Evolutionary conservation across 805 yeast species (phyloP).

Genomic region (Candida silvatica): DNA sequence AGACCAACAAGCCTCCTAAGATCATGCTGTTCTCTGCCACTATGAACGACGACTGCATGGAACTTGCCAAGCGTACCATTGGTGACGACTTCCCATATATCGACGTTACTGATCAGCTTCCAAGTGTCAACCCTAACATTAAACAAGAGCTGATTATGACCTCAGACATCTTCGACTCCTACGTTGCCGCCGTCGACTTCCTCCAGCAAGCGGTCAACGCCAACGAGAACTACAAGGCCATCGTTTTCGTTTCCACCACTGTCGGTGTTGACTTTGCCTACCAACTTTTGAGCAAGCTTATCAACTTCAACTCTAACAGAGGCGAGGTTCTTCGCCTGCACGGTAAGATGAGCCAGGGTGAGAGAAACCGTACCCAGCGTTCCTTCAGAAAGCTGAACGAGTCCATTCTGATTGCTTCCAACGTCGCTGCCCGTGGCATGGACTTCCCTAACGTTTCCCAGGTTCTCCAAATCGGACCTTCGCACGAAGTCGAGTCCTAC

Average conservation of each 20-base stretch:
- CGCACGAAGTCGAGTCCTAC: constrained; percentile 67
- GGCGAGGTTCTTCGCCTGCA: constrained; percentile 28
- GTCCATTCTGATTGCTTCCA: constrained; percentile 74
- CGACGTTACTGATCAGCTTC: constrained; percentile 64
- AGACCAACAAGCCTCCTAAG: constrained; percentile 32
- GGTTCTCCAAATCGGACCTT: constrained; percentile 78
- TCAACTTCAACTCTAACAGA: constrained; percentile 11
- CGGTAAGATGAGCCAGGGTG: constrained; percentile 65
- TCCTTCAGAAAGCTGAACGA: constrained; percentile 25
- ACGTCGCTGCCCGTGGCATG: constrained; percentile 95
- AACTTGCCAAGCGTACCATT: constrained; percentile 53
- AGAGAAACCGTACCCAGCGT: constrained; percentile 34
- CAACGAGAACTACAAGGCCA: constrained; percentile 55
- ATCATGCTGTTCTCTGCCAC: constrained; percentile 86
- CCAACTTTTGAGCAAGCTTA: constrained; percentile 25
- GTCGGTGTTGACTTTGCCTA: constrained; percentile 53
- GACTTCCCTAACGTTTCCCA: constrained; percentile 85
- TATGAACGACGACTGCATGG: constrained; percentile 56
- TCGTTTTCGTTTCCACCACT: constrained; percentile 77
- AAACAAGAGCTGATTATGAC: constrained; percentile 57
- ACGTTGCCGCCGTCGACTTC: constrained; percentile 47
- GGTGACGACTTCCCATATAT: constrained; percentile 41
- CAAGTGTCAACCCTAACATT: constrained; percentile 63
- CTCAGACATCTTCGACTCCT: constrained; percentile 45
- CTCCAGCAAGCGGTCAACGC: constrained; percentile 28